Percentiles rank a stretch among this genome's conserved stretches.
phyloP scores from a whole-genome alignment of 257 asterid genomes.

The Solanum acaule region DNA sequence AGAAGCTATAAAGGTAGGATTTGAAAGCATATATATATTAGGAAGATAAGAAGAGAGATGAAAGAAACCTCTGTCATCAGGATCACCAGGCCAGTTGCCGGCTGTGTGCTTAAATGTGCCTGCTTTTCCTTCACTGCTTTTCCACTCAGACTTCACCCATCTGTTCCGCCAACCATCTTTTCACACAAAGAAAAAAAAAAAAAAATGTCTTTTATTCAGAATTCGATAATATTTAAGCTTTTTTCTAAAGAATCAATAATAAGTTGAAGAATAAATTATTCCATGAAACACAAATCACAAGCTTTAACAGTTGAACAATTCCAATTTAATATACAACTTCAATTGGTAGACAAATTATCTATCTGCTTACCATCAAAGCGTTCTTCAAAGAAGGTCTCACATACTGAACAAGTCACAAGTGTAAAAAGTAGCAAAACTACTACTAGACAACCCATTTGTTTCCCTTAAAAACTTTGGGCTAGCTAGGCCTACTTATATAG shows the following conservation, averaged over 20 bases:
- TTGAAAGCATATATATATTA: not conserved
- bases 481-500: not conserved
- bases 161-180: constrained; percentile 84
- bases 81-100: constrained; percentile 90
- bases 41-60: not conserved
- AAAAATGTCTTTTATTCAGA: not conserved
- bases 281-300: too few species aligned
- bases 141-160: constrained; percentile 97
- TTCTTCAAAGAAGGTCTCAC: constrained; percentile 83
- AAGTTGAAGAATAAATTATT: too few species aligned
- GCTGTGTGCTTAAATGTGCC: constrained; percentile 85
- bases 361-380: constrained; percentile 64
- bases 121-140: constrained; percentile 85
- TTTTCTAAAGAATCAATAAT: too few species aligned
- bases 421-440: constrained; percentile 10
- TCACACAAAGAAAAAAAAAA: not conserved
- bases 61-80: constrained; percentile 77
- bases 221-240: too few species aligned
- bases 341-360: not conserved
- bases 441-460: constrained; percentile 20
- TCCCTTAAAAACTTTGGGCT: not conserved
- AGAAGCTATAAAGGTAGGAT: not conserved
- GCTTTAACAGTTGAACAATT: too few species aligned
- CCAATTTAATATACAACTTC: not conserved
- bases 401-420: constrained; percentile 25